These are phyloP conservation scores for Agapanthus africanus DNA, from an alignment of 106 monocot genomes.

Conservation along the genomic window DNA sequence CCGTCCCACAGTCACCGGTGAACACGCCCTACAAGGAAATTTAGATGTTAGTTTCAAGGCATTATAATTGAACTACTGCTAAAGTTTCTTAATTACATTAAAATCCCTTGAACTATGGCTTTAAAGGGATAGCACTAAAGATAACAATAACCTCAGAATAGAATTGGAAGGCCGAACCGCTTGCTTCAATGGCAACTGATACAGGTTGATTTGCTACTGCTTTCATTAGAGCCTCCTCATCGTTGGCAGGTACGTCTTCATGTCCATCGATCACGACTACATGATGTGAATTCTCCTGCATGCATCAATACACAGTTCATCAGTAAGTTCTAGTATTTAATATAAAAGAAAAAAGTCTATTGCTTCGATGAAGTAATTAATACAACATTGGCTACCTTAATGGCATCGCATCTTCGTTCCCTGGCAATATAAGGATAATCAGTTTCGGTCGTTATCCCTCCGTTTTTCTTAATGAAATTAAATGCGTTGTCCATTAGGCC, in stretches of 20 bases:
- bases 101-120: neutral
- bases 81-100: neutral
- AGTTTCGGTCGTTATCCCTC: slow-evolving; percentile 45
- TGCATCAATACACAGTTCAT: neutral
- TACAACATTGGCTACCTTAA: neutral
- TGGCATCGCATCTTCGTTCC: neutral
- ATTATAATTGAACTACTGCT: neutral
- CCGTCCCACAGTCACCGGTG: slow-evolving; percentile 36
- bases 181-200: slow-evolving; percentile 25
- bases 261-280: slow-evolving; percentile 25
- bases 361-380: no score
- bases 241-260: slow-evolving; percentile 25
- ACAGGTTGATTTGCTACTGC: slow-evolving; percentile 40
- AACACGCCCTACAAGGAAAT: slow-evolving; percentile 20
- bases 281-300: slow-evolving; percentile 16
- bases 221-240: slow-evolving; percentile 24
- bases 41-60: neutral
- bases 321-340: neutral
- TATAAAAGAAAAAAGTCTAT: neutral
- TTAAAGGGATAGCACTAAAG: neutral
- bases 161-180: slow-evolving; percentile 4
- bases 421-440: slow-evolving; percentile 58
- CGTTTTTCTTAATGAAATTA: slow-evolving; percentile 17
- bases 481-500: slow-evolving; percentile 12
- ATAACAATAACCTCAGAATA: slow-evolving; percentile 4